Conservation (phyloP, 768 basidiomycete species). For the Mrakia blollopis region DNA sequence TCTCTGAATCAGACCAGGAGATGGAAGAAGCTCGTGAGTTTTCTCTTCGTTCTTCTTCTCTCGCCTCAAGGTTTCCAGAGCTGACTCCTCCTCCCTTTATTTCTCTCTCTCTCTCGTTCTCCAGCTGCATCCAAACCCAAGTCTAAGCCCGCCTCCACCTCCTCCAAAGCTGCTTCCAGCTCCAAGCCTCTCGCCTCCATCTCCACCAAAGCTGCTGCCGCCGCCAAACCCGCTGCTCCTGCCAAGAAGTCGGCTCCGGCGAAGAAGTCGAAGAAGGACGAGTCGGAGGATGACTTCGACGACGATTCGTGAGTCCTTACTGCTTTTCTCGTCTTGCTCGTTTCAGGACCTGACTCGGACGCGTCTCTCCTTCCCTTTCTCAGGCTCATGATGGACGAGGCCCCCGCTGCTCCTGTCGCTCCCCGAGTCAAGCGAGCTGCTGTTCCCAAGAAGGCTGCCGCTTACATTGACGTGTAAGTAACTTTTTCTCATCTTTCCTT, state of each 20-base stretch:
- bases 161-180: neutral
- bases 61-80: neutral
- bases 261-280: slow-evolving; percentile 47
- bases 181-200: neutral
- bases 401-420: slow-evolving; percentile 35
- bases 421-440: slow-evolving; percentile 39
- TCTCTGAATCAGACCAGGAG: slow-evolving; percentile 27
- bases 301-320: slow-evolving; percentile 2
- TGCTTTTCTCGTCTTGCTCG: neutral
- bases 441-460: slow-evolving; percentile 35
- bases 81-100: neutral
- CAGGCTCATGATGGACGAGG: slow-evolving; percentile 32
- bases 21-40: slow-evolving; percentile 29
- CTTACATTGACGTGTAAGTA: slow-evolving; percentile 35
- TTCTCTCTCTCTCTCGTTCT: neutral
- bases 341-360: neutral
- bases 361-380: neutral
- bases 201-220: slow-evolving; percentile 16
- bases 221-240: slow-evolving; percentile 29
- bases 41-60: neutral
- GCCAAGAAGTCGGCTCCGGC: slow-evolving; percentile 32
- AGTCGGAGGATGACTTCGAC: slow-evolving; percentile 49
- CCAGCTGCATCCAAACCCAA: slow-evolving; percentile 34
- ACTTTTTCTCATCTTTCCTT: too few species aligned
- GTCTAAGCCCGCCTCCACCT: slow-evolving; percentile 31